Evolutionary conservation across 768 basidiomycete genomes (phyloP), one percentile per base, ranked within the genome.

Genomic region (Podaxis pistillaris): DNA sequence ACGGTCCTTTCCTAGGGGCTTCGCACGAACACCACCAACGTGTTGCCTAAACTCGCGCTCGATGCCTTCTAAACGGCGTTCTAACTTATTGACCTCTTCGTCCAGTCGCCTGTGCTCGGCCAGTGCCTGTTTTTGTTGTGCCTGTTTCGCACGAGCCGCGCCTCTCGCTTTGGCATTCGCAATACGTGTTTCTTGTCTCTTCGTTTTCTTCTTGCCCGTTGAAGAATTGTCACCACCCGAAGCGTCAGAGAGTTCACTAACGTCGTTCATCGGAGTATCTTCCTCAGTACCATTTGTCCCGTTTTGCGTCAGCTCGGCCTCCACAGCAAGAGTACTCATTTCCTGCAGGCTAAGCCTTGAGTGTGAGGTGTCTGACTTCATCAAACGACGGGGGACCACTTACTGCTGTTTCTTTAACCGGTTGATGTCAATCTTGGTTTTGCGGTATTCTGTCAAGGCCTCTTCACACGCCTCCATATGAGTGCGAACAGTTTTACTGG

Each of bases 391-490:
- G 15, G 30, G 28, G 56, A 51, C 19, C 8, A 84, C 94, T 78
- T 73, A 96, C 96, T 88, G 83, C 71, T 90, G 87, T 74, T 93
- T 96, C 77, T 90, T 90, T 69, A 89, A 80, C 63, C 96, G 84
- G 76, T 97, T 97, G 64, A 95, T 87, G 65, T 98, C 97, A 36
- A 96, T 94, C 74, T 96, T 92, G 74, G 96, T 93, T 75, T 98
- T 99, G 65, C 97, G 78, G 37, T 97, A 79, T 28, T 95, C 93
- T 8, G 97, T 98, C 65, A 99, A 74, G 66, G 91, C 88, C 68
- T 91, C 85, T 70, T 96, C 94, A 68, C 92, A 93, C 50, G 86
- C 83, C 69, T 99, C 97, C 86, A 98, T 91, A 68, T 93, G 91
- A 4, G 83, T 75, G 70, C 95, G 91, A 22, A 98, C 87, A 9